Conservation (phyloP, 352 stramenopile species). For the Thraustochytrium sp. region DNA sequence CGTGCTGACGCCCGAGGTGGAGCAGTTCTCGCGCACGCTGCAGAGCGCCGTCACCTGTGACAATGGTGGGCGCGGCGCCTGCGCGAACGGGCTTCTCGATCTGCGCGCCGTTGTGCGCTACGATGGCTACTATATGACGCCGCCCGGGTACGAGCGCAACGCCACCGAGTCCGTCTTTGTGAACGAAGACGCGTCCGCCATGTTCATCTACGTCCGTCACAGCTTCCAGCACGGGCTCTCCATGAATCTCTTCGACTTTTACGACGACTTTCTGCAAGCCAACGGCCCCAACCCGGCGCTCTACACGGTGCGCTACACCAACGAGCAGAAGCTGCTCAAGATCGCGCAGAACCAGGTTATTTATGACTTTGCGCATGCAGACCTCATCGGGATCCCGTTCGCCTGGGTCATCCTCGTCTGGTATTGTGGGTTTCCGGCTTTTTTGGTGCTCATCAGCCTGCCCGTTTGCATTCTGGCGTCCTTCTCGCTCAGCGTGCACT, state of each 20-base stretch:
- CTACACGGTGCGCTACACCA: background rate
- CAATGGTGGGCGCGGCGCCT: background rate
- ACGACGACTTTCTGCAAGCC: background rate
- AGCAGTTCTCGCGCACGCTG: background rate
- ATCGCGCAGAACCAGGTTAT: conserved; percentile 35
- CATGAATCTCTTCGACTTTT: background rate
- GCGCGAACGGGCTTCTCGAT: background rate
- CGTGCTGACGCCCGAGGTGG: conserved; percentile 12
- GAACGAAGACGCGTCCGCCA: background rate
- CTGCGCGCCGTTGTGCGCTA: background rate
- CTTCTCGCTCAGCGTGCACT: conserved; percentile 13
- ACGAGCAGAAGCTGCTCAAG: conserved; percentile 35
- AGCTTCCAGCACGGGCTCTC: background rate
- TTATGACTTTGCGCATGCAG: conserved; percentile 35
- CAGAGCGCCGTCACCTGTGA: background rate
- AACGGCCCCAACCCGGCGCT: conserved; percentile 23
- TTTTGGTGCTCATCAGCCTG: conserved; percentile 6
- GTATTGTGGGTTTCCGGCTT: conserved; percentile 6
- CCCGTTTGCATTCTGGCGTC: conserved; percentile 15
- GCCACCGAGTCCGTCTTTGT: background rate
- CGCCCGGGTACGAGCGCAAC: background rate
- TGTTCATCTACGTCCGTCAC: conserved; percentile 29
- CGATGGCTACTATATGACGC: conserved; percentile 25
- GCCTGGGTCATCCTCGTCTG: conserved; percentile 10
- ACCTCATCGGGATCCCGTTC: conserved; percentile 39